Base-by-base conservation (phyloP, 352 stramenopile genomes). In the Lagenidium sp. region DNA sequence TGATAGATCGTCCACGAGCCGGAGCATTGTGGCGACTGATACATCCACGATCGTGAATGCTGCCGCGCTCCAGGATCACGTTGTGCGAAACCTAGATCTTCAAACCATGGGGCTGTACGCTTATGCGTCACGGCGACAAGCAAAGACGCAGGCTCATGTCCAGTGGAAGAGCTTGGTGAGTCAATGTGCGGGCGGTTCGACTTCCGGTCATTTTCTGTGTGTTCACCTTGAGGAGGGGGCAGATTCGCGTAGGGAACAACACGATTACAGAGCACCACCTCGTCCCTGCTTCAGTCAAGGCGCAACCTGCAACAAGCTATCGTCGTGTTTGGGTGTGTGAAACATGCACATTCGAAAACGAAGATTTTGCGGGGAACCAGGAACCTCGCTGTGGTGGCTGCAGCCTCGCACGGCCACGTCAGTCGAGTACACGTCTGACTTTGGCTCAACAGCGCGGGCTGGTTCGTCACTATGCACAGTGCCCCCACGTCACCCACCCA, bases 301-400 rank as follows among this genome's bases (percentile, higher is more conserved):
- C n/a, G n/a, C n/a, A n/a, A n/a, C n/a, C n/a, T n/a, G n/a, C n/a
- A n/a, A n/a, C n/a, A n/a, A n/a, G n/a, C n/a, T 85, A 85, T 44
- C 68, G 64, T 15, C 57, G 57, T 15, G 65, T 89, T 2, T 94
- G 82, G 82, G 52, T 88, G 4, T 94, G 82, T 25, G 76, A 90
- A 29, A 57, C 52, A 1, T 94, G 82, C 40, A 92, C 82, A 2
- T 70, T 84, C 21, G 80, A 88, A 31, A 92, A 94, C 40, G 61
- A 77, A 1, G 64, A 77, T 12, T 24, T 31, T 7, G 40, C 35
- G 11, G 15, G 19, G 18, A 60, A 50, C 23, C 48, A 54, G 13
- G 45, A 55, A 16, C 54, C 70, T 21, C 63, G 59, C 3, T 94
- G 81, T 24, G 47, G 44, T 20, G 63, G n/a, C n/a, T n/a, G n/a